Evolutionary conservation across 2,329 filamentous ascomycete species (phyloP).

Genomic region (Trichoderma gracile): DNA sequence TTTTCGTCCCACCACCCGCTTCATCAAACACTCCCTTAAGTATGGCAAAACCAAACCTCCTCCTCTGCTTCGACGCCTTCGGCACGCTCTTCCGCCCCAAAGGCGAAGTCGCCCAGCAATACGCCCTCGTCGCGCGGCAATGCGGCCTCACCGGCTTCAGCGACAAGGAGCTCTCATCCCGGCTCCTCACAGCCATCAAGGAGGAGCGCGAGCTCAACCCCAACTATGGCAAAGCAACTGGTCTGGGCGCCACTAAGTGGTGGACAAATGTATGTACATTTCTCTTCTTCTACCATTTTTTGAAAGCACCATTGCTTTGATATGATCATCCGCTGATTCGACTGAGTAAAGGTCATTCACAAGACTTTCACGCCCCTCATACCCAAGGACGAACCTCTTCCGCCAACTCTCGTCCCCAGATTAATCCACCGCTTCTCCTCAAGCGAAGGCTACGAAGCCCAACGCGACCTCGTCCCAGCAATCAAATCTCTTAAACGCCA

Average conservation of each 20-base stretch:
- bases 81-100: conserved; percentile 62
- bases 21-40: not conserved
- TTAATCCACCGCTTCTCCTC: conserved; percentile 57
- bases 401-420: conserved; percentile 47
- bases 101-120: conserved; percentile 53
- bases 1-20: not conserved
- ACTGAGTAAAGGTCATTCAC: conserved; percentile 49
- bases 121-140: conserved; percentile 52
- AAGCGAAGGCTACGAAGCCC: conserved; percentile 52
- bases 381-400: conserved; percentile 39
- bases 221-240: conserved; percentile 58
- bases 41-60: conserved; percentile 45
- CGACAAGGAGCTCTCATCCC: conserved; percentile 42
- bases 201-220: conserved; percentile 49
- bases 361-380: conserved; percentile 52
- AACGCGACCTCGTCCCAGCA: conserved; percentile 47
- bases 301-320: not conserved
- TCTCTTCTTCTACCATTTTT: not conserved
- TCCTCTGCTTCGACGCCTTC: conserved; percentile 65
- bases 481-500: conserved; percentile 44
- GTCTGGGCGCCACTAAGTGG: conserved; percentile 56
- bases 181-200: conserved; percentile 48
- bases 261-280: conserved; percentile 61
- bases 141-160: conserved; percentile 50
- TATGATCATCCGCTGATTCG: not conserved